These are phyloP conservation scores for Macrolepiota albuminosa DNA, from an alignment of 768 basidiomycete genomes.

Conservation along the genomic window DNA sequence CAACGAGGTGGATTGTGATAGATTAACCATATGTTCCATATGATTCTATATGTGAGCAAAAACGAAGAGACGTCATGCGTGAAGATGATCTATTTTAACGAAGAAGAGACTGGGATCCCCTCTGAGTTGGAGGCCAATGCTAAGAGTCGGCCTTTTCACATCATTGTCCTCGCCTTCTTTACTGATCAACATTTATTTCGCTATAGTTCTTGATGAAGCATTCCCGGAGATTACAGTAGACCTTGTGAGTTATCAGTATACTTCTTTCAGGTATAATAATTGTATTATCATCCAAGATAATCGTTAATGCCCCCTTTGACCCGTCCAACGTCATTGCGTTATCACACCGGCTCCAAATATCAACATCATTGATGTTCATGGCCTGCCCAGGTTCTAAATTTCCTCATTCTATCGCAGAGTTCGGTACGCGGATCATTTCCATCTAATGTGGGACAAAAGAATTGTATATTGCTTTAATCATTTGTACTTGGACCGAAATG, in stretches of 20 bases:
- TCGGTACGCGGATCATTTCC: conserved; percentile 47
- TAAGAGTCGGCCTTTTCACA: conserved; percentile 35
- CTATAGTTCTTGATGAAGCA: conserved; percentile 51
- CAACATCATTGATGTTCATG: conserved; percentile 59
- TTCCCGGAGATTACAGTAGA: conserved; percentile 65
- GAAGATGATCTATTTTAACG: conserved; percentile 65
- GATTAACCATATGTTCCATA: conserved; percentile 64
- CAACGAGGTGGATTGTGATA: conserved; percentile 19
- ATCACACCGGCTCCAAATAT: conserved; percentile 42
- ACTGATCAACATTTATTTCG: neutral
- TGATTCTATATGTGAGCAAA: conserved; percentile 58
- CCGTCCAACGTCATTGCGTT: conserved; percentile 45
- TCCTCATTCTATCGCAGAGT: conserved; percentile 38
- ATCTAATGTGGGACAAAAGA: conserved; percentile 17
- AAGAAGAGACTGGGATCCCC: conserved; percentile 48
- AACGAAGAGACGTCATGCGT: conserved; percentile 70
- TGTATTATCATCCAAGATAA: conserved; percentile 28
- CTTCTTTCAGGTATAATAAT: neutral
- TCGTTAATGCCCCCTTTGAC: conserved; percentile 39
- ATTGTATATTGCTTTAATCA: neutral
- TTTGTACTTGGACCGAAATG: neutral
- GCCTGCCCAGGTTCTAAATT: conserved; percentile 49
- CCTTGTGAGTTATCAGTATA: conserved; percentile 34
- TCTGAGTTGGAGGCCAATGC: conserved; percentile 72
- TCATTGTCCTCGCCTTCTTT: neutral